Conservation (phyloP, 768 basidiomycete genomes). For the Tylopilus sp. region DNA sequence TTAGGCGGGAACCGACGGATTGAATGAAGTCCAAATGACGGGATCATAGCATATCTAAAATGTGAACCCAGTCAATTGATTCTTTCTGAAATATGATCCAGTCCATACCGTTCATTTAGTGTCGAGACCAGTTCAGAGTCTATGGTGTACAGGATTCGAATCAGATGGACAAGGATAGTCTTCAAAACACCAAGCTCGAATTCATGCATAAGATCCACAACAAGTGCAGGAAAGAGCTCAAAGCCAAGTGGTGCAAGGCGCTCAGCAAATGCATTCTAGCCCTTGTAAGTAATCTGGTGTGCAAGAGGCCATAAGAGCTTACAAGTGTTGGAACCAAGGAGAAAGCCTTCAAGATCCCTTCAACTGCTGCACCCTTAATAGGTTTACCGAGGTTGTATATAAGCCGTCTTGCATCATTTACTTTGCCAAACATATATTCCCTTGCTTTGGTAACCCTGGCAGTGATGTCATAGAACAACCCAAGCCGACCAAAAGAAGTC, state of each 20-base stretch:
- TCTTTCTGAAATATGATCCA: background rate
- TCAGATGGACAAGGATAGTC: background rate
- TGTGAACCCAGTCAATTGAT: background rate
- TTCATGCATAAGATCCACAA: background rate
- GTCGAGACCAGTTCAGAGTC: background rate
- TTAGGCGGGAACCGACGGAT: conserved; percentile 38
- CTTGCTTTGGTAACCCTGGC: background rate
- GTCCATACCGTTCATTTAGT: background rate
- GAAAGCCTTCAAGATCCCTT: background rate
- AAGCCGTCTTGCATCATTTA: background rate
- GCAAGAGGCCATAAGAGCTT: no score
- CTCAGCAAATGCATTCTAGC: background rate
- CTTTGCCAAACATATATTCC: background rate
- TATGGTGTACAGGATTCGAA: background rate
- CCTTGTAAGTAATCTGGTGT: no score
- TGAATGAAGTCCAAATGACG: background rate
- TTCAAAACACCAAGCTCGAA: background rate
- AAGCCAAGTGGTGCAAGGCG: background rate
- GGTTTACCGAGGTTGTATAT: background rate
- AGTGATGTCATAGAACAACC: background rate
- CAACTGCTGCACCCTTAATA: background rate
- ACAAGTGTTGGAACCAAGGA: background rate
- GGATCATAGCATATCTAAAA: background rate
- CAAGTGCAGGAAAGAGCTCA: background rate
- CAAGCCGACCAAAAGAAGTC: background rate